Percentiles rank a stretch among this genome's conserved stretches.
These are phyloP conservation scores for Kodamaea kaohsiungensis DNA, from an alignment of 805 yeast species.

Conservation along the genomic window DNA sequence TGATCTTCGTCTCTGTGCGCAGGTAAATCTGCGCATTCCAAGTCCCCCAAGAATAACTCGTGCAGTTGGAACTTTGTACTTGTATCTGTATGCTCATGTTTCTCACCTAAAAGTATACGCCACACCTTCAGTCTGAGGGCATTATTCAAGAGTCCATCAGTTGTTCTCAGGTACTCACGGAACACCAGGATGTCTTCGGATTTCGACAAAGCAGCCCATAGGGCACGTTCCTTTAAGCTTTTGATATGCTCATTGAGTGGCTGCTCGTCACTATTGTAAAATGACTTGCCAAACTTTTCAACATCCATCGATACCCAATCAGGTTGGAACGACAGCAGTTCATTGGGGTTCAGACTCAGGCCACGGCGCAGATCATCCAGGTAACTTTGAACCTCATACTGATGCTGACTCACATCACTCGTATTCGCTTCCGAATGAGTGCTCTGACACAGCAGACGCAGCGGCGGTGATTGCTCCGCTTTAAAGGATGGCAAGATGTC, in stretches of 20 bases:
- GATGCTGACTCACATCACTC: not conserved
- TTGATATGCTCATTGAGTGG: constrained; percentile 43
- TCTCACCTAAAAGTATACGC: constrained; percentile 49
- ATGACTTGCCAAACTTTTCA: constrained; percentile 46
- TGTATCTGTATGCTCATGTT: not conserved
- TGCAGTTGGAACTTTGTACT: not conserved
- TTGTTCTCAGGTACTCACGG: constrained; percentile 39
- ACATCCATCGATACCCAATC: constrained; percentile 57
- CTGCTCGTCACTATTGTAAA: constrained; percentile 40
- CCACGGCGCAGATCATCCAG: constrained; percentile 4
- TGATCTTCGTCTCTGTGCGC: constrained; percentile 77
- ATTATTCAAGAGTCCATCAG: constrained; percentile 48
- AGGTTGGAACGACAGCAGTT: constrained; percentile 16
- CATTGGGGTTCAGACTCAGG: constrained; percentile 7
- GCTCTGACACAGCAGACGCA: constrained; percentile 1
- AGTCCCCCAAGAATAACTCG: constrained; percentile 2
- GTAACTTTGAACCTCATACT: not conserved
- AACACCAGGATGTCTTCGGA: constrained; percentile 19
- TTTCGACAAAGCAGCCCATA: constrained; percentile 37
- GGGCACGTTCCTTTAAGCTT: constrained; percentile 36
- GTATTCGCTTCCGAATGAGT: not conserved
- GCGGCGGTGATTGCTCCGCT: constrained; percentile 1
- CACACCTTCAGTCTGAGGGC: constrained; percentile 47
- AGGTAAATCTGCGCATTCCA: constrained; percentile 20
- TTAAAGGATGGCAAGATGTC: not conserved